Conservation (phyloP, 2,329 filamentous ascomycete species). For the Chrysoporthe austroafricana region DNA sequence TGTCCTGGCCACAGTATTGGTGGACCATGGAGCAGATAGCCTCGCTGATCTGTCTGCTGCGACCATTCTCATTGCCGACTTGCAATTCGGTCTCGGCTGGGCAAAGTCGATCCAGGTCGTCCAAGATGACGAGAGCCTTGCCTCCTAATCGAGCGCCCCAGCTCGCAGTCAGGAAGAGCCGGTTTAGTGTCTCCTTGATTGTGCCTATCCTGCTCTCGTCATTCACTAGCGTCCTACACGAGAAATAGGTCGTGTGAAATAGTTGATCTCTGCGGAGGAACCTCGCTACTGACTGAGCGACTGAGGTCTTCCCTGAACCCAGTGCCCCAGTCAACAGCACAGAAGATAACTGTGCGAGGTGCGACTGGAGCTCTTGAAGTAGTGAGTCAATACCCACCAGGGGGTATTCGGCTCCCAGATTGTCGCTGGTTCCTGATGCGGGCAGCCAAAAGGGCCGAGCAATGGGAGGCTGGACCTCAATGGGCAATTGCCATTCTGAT, state of each 20-base stretch:
- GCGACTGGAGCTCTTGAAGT: conserved; percentile 71
- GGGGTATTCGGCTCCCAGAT: conserved; percentile 38
- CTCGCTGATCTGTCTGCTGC: conserved; percentile 91
- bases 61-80: conserved; percentile 88
- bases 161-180: conserved; percentile 84
- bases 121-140: conserved; percentile 80
- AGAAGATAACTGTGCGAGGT: conserved; percentile 84
- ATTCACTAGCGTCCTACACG: conserved; percentile 83
- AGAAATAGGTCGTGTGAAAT: conserved; percentile 83
- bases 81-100: conserved; percentile 93
- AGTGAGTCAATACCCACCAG: conserved; percentile 86
- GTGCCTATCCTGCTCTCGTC: conserved; percentile 89
- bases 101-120: conserved; percentile 91
- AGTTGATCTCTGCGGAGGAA: conserved; percentile 72
- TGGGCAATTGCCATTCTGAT: conserved; percentile 70
- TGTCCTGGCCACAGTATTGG: conserved; percentile 80
- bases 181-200: conserved; percentile 85
- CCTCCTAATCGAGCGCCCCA: conserved; percentile 92
- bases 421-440: conserved; percentile 45
- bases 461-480: conserved; percentile 79
- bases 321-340: conserved; percentile 87
- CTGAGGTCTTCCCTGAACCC: conserved; percentile 85
- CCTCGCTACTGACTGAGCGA: conserved; percentile 77
- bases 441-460: conserved; percentile 63
- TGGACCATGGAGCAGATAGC: conserved; percentile 80